Conservation (phyloP, 2,329 filamentous ascomycete genomes). For the Fusarium stilboides region DNA sequence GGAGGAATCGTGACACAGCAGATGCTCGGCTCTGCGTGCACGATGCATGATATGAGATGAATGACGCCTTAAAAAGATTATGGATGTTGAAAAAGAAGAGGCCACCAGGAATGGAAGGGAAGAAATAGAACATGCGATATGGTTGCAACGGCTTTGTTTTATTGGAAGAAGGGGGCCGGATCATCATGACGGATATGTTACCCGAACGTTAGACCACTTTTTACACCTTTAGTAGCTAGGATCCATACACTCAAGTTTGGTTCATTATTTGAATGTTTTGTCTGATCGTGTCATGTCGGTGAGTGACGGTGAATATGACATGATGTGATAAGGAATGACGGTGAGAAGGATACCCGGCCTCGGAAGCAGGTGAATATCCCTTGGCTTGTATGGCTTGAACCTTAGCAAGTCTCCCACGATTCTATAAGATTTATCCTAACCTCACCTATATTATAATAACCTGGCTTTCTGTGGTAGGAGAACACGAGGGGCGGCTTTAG, state of each 20-base stretch:
- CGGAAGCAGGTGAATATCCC: too few species aligned
- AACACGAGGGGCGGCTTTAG: too few species aligned
- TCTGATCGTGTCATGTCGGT: not conserved
- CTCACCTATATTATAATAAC: too few species aligned
- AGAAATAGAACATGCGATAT: constrained; percentile 46
- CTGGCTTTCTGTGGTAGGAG: too few species aligned
- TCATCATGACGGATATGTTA: constrained; percentile 53
- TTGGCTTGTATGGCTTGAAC: too few species aligned
- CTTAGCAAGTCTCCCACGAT: too few species aligned
- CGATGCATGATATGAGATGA: constrained; percentile 45
- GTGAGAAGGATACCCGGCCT: not conserved
- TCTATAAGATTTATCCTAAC: too few species aligned
- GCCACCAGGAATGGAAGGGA: constrained; percentile 20
- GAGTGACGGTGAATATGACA: not conserved
- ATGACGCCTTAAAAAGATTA: constrained; percentile 45
- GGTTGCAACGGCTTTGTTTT: constrained; percentile 48
- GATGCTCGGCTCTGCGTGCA: constrained; percentile 9
- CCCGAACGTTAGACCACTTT: constrained; percentile 51
- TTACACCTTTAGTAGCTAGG: constrained; percentile 50
- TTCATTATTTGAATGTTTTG: constrained; percentile 22
- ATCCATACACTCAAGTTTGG: constrained; percentile 49
- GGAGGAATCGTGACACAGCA: constrained; percentile 9
- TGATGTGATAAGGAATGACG: constrained; percentile 4
- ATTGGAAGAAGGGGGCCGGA: constrained; percentile 40
- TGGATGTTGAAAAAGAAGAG: constrained; percentile 38